Conservation (phyloP, 805 yeast species). For the Saccharomycopsis sp. region DNA sequence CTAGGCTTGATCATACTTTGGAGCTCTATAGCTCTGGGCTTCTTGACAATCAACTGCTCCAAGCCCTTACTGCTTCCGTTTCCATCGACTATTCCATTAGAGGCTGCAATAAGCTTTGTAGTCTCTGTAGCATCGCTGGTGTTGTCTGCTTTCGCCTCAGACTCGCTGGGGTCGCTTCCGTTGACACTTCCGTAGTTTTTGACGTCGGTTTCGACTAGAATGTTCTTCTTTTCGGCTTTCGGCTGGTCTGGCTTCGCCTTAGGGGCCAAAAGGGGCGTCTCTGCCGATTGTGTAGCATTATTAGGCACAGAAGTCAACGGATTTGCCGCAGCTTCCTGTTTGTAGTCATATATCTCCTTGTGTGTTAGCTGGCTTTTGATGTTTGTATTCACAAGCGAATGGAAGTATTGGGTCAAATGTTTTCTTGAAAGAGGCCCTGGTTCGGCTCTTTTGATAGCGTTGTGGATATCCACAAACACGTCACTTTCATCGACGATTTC, state of each 20-base stretch:
- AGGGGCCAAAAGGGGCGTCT: background rate
- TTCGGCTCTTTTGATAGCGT: slow-evolving; percentile 68
- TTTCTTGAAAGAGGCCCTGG: slow-evolving; percentile 73
- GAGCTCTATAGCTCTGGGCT: slow-evolving; percentile 2
- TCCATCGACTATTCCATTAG: background rate
- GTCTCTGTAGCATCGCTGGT: background rate
- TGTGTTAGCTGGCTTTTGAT: background rate
- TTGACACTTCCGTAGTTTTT: slow-evolving; percentile 2
- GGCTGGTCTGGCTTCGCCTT: slow-evolving; percentile 9
- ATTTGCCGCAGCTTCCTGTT: background rate
- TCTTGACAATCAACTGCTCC: slow-evolving; percentile 8
- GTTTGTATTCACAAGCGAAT: slow-evolving; percentile 43
- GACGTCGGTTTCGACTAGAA: background rate
- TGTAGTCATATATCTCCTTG: background rate
- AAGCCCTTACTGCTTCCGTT: slow-evolving; percentile 10
- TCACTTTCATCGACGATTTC: slow-evolving; percentile 96
- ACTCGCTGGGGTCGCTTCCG: background rate
- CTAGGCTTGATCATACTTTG: slow-evolving; percentile 26
- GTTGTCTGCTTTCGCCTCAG: background rate
- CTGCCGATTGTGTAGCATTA: background rate
- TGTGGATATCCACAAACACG: slow-evolving; percentile 81
- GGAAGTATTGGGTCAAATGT: slow-evolving; percentile 62
- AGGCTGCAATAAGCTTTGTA: background rate
- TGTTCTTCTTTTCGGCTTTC: background rate
- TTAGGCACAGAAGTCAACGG: background rate